These are phyloP conservation scores for Stramenopiles sp. DNA, from an alignment of 352 stramenopile species.

Conservation along the genomic window DNA sequence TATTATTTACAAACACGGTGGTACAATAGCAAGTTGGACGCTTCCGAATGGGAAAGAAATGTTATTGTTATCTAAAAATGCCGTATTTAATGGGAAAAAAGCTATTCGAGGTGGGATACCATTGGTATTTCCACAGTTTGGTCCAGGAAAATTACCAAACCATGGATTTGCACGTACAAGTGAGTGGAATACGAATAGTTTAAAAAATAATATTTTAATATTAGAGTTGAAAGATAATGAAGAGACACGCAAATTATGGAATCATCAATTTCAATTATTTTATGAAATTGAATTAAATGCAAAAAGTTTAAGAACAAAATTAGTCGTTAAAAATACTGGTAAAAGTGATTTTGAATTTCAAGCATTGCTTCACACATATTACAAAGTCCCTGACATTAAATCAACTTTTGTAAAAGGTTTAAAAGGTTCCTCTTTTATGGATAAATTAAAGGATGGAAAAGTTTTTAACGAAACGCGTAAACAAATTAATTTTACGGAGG, in stretches of 20 bases:
- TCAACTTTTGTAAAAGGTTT: constrained; percentile 59
- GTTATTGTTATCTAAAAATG: constrained; percentile 70
- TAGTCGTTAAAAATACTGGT: constrained; percentile 71
- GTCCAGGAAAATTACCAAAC: constrained; percentile 56
- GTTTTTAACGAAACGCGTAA: too few relatives aligned
- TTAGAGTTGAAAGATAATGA: constrained; percentile 31
- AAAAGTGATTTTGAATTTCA: constrained; percentile 57
- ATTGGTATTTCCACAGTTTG: constrained; percentile 88
- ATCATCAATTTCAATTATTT: constrained; percentile 44
- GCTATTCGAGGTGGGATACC: constrained; percentile 82
- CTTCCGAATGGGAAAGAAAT: too few relatives aligned
- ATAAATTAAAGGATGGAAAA: too few relatives aligned
- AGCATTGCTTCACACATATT: constrained; percentile 79
- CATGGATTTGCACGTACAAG: constrained; percentile 75
- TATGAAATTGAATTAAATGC: constrained; percentile 62
- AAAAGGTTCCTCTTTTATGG: constrained; percentile 47
- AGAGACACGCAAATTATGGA: constrained; percentile 32
- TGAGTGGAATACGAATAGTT: constrained; percentile 32
- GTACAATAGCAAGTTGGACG: too few relatives aligned
- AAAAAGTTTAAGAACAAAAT: constrained; percentile 47
- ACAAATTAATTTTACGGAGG: too few relatives aligned
- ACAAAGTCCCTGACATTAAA: constrained; percentile 43
- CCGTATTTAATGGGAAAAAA: constrained; percentile 66
- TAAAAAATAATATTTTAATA: constrained; percentile 22
- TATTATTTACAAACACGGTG: too few relatives aligned